These are phyloP conservation scores for Geosmithia putterillii DNA, from an alignment of 2,329 filamentous ascomycete genomes.

Conservation along the genomic window DNA sequence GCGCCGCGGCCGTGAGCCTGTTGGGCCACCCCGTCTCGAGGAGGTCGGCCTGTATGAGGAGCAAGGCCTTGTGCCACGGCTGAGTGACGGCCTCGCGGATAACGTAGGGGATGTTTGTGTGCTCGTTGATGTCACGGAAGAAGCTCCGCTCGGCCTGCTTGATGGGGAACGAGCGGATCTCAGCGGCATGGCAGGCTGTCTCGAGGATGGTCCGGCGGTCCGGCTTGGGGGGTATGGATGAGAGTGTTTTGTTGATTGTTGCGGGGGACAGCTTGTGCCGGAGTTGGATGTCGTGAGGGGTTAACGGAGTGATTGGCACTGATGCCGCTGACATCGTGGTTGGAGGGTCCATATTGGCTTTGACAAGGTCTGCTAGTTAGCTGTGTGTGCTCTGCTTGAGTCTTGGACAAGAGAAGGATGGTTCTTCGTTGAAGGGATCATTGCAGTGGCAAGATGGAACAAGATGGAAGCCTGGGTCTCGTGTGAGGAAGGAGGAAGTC, in stretches of 20 bases:
- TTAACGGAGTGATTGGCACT: background rate
- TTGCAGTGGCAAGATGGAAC: too few species aligned
- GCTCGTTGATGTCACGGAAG: slow-evolving; percentile 24
- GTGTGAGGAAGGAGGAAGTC: background rate
- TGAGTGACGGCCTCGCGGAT: slow-evolving; percentile 32
- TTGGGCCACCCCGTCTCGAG: slow-evolving; percentile 45
- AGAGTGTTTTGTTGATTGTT: slow-evolving; percentile 17
- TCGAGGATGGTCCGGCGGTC: slow-evolving; percentile 20
- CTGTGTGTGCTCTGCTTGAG: too few species aligned
- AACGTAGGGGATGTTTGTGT: slow-evolving; percentile 23
- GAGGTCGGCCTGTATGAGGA: slow-evolving; percentile 63
- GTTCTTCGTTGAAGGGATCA: background rate
- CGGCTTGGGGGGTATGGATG: slow-evolving; percentile 11
- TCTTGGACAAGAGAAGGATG: too few species aligned
- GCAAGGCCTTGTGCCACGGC: slow-evolving; percentile 60
- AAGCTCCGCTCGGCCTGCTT: slow-evolving; percentile 19
- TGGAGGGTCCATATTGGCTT: too few species aligned
- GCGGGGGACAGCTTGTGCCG: slow-evolving; percentile 19
- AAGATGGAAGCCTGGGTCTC: too few species aligned
- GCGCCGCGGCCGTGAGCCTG: slow-evolving; percentile 22
- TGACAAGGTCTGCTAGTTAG: too few species aligned
- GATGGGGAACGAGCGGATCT: slow-evolving; percentile 24
- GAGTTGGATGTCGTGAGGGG: slow-evolving; percentile 14
- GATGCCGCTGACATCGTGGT: too few species aligned
- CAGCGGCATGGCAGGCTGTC: slow-evolving; percentile 22